These are phyloP conservation scores for Zarea fungicola DNA, from an alignment of 2,329 filamentous ascomycete genomes.

Conservation along the genomic window DNA sequence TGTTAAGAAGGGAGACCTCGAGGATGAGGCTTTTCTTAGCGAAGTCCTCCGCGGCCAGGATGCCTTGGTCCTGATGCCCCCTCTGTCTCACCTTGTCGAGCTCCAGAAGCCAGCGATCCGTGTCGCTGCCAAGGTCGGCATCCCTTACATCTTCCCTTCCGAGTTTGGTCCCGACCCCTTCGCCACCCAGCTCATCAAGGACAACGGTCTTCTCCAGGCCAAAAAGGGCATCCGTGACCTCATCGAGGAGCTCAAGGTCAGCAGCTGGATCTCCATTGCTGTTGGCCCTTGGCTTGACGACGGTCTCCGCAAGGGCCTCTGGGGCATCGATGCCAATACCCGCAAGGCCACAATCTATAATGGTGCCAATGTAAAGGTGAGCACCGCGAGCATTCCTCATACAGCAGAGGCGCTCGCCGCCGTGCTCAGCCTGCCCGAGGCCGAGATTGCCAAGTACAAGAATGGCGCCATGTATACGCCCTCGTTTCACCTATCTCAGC, in stretches of 20 bases:
- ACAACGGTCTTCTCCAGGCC: conserved; percentile 18
- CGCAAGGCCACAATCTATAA: conserved; percentile 26
- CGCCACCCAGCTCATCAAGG: conserved; percentile 20
- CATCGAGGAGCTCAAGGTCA: conserved; percentile 25
- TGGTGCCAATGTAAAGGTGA: conserved; percentile 24
- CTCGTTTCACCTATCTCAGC: conserved; percentile 25
- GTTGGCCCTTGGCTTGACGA: conserved; percentile 30
- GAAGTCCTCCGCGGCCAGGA: conserved; percentile 28
- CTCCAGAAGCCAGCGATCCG: conserved; percentile 24
- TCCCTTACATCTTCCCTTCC: conserved; percentile 26
- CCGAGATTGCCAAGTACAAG: conserved; percentile 21
- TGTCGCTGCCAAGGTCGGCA: conserved; percentile 27
- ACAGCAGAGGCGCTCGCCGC: conserved; percentile 31
- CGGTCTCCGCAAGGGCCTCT: conserved; percentile 22
- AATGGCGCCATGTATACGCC: conserved; percentile 30
- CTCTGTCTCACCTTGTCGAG: conserved; percentile 16
- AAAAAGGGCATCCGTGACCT: conserved; percentile 24
- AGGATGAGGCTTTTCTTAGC: conserved; percentile 30
- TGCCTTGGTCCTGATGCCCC: conserved; percentile 24
- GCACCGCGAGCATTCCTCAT: conserved; percentile 25
- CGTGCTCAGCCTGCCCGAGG: conserved; percentile 29
- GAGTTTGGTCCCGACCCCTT: conserved; percentile 26
- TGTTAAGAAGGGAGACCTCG: conserved; percentile 41
- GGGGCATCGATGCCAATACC: conserved; percentile 27
- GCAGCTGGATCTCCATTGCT: conserved; percentile 25